phyloP scores from a whole-genome alignment of 1,284 basidiomycete genomes.

The Puccinia novopanici region DNA sequence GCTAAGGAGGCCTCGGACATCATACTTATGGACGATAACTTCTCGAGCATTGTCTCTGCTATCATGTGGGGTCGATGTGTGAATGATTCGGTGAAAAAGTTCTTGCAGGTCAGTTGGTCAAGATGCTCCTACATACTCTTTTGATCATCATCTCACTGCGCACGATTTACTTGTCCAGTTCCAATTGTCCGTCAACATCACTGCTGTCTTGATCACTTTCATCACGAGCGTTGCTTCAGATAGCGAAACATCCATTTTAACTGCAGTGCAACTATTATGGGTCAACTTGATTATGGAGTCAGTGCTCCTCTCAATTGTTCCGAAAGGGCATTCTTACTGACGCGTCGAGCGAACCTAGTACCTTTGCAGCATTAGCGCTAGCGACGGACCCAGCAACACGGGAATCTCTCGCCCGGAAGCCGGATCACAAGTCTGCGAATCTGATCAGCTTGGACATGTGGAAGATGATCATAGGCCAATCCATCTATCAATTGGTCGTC shows the following conservation, averaged over 20 bases:
- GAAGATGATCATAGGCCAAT: conserved; percentile 60
- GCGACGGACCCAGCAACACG: conserved; percentile 60
- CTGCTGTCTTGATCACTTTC: conserved; percentile 53
- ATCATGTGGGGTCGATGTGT: conserved; percentile 54
- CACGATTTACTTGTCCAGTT: conserved; percentile 34
- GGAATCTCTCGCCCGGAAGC: conserved; percentile 58
- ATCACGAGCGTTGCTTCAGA: conserved; percentile 51
- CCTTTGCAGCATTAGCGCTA: conserved; percentile 60
- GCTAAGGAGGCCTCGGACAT: conserved; percentile 99
- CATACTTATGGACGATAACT: conserved; percentile 74
- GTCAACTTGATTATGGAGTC: conserved; percentile 54
- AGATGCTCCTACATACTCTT: not conserved
- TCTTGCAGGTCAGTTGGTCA: conserved; percentile 44
- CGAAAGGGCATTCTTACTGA: not conserved
- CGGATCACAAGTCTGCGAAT: conserved; percentile 57
- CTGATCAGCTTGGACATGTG: conserved; percentile 60
- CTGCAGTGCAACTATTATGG: conserved; percentile 53
- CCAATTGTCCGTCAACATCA: conserved; percentile 53
- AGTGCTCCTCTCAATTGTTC: not conserved
- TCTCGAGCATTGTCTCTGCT: conserved; percentile 52
- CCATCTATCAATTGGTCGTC: conserved; percentile 58
- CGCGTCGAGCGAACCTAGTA: conserved; percentile 46
- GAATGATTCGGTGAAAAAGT: conserved; percentile 53
- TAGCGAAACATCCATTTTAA: conserved; percentile 52
- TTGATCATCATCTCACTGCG: not conserved